A percentile compares a stretch with the other conserved stretches of the same genome.
Conservation (phyloP, 2,329 filamentous ascomycete species). For the Ceratocystis papillata region DNA sequence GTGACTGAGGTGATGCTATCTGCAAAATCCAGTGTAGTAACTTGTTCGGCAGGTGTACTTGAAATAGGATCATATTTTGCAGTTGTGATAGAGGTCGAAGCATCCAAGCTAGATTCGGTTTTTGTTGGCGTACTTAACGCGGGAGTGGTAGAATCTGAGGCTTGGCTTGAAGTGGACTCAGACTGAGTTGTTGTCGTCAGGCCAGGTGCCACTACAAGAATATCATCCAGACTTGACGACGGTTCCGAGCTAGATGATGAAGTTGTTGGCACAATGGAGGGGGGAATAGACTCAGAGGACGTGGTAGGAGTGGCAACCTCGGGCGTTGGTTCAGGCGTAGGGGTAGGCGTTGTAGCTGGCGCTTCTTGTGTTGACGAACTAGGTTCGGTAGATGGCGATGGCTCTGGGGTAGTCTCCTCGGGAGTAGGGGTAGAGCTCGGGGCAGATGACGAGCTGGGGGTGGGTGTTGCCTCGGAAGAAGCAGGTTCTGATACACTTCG, state of each 20-base stretch:
- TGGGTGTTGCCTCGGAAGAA: slow-evolving; percentile 26
- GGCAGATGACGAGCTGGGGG: slow-evolving; percentile 22
- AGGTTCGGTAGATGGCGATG: slow-evolving; percentile 22
- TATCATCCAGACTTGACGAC: not conserved
- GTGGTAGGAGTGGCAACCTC: not conserved
- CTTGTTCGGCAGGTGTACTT: slow-evolving; percentile 14
- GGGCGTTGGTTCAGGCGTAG: slow-evolving; percentile 21
- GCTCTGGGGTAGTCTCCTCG: slow-evolving; percentile 23
- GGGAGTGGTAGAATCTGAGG: not conserved
- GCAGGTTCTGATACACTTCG: slow-evolving; percentile 28
- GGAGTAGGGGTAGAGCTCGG: slow-evolving; percentile 25
- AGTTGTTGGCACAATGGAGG: not conserved
- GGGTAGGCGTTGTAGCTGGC: slow-evolving; percentile 8
- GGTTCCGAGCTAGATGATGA: slow-evolving; percentile 13
- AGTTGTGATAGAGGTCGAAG: not conserved
- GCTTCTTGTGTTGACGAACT: slow-evolving; percentile 15
- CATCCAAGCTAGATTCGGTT: not conserved
- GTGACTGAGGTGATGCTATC: slow-evolving; percentile 10
- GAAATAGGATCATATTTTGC: slow-evolving; percentile 2
- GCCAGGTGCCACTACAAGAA: slow-evolving; percentile 2
- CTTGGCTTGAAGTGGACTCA: not conserved
- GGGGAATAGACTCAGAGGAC: not conserved
- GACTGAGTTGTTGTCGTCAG: slow-evolving; percentile 6
- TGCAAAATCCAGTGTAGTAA: slow-evolving; percentile 14
- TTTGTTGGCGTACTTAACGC: not conserved